Conservation (phyloP, 2,329 filamentous ascomycete species). For the Neopestalotiopsis sp. region DNA sequence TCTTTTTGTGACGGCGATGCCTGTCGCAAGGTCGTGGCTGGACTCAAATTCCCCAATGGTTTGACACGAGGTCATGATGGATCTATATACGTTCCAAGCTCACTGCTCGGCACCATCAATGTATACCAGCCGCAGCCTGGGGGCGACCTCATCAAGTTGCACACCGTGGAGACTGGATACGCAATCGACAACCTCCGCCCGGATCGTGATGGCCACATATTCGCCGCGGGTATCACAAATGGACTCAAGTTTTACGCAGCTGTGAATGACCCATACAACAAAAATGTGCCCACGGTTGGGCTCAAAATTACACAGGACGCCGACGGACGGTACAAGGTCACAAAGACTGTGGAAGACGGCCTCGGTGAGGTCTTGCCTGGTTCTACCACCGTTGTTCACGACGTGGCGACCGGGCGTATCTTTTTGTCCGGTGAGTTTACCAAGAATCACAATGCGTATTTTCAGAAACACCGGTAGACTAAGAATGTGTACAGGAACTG, state of each 20-base stretch:
- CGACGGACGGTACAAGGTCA: conserved; percentile 23
- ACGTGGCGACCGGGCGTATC: conserved; percentile 32
- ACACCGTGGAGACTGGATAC: conserved; percentile 26
- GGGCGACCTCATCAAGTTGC: conserved; percentile 24
- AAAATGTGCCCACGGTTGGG: conserved; percentile 22
- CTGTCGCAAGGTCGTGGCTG: conserved; percentile 29
- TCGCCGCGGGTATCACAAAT: conserved; percentile 29
- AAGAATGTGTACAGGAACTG: background rate
- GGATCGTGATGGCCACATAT: conserved; percentile 32
- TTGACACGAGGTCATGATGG: conserved; percentile 29
- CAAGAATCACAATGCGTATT: background rate
- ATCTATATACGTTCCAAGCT: conserved; percentile 37
- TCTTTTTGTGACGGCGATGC: conserved; percentile 29
- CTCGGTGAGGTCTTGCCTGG: conserved; percentile 29
- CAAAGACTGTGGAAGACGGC: conserved; percentile 34
- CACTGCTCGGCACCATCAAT: conserved; percentile 23
- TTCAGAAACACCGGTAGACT: background rate
- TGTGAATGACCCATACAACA: conserved; percentile 26
- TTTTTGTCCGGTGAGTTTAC: conserved; percentile 29
- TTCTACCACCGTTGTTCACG: conserved; percentile 31
- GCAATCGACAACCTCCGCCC: conserved; percentile 33
- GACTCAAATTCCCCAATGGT: conserved; percentile 38
- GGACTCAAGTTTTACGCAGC: conserved; percentile 21
- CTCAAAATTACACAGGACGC: conserved; percentile 27
- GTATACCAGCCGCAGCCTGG: conserved; percentile 19